These are phyloP conservation scores for Teratosphaeria nubilosa DNA, from an alignment of 2,329 filamentous ascomycete genomes.

Conservation along the genomic window DNA sequence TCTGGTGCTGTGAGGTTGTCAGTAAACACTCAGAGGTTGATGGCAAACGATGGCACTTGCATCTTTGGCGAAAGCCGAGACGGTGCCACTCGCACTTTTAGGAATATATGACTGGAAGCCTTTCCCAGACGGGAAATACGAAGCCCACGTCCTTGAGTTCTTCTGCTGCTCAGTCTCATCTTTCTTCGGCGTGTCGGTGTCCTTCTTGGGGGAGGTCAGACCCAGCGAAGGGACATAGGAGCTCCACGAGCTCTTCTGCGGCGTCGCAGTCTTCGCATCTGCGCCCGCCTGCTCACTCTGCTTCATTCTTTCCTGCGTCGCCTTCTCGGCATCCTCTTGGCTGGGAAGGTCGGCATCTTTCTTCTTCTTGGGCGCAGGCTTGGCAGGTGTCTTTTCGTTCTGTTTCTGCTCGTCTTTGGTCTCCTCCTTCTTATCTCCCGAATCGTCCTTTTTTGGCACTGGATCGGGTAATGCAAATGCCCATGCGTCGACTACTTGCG, in stretches of 20 bases:
- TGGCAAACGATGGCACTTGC: constrained; percentile 10
- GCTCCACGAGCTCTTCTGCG: constrained; percentile 22
- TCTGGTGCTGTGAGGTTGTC: constrained; percentile 24
- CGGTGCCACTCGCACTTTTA: constrained; percentile 27
- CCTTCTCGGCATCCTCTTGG: constrained; percentile 27
- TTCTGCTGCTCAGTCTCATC: constrained; percentile 24
- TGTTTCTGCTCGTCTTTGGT: constrained; percentile 12
- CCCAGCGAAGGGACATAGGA: constrained; percentile 21
- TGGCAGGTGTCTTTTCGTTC: constrained; percentile 8
- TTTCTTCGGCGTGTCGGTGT: constrained; percentile 15
- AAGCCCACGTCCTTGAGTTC: constrained; percentile 34
- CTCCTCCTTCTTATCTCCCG: constrained; percentile 14
- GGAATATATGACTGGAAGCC: constrained; percentile 40
- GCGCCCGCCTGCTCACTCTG: constrained; percentile 9
- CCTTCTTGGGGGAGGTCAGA: constrained; percentile 4
- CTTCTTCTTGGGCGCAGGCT: constrained; percentile 18
- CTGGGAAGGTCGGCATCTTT: constrained; percentile 20
- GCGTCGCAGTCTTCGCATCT: constrained; percentile 9
- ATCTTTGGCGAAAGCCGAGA: constrained; percentile 36
- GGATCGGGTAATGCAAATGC: constrained; percentile 39
- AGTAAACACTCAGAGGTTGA: neutral
- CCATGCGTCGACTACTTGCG: constrained; percentile 39
- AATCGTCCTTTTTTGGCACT: constrained; percentile 20
- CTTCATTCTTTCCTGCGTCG: constrained; percentile 18
- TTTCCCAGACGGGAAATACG: constrained; percentile 38